phyloP scores from a whole-genome alignment of 2,329 filamentous ascomycete genomes.

The Lachnellula suecica region DNA sequence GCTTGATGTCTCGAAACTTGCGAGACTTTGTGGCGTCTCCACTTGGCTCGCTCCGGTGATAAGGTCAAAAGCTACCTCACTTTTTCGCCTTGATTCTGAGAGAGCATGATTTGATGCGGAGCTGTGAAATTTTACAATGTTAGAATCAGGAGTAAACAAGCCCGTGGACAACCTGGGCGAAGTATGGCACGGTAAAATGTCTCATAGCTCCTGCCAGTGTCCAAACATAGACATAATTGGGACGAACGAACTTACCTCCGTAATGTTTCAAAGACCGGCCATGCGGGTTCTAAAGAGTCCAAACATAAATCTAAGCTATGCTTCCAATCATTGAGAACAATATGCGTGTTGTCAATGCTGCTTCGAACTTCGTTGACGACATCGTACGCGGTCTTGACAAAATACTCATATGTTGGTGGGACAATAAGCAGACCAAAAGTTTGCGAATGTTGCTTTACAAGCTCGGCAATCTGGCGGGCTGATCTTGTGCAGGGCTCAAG shows the following conservation, averaged over 20 bases:
- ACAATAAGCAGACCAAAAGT: conserved; percentile 39
- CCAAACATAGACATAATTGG: too few relatives aligned
- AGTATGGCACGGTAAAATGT: too few relatives aligned
- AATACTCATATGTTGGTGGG: conserved; percentile 40
- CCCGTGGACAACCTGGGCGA: too few relatives aligned
- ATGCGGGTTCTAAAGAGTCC: conserved; percentile 27
- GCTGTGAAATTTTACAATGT: background rate
- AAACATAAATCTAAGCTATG: conserved; percentile 28
- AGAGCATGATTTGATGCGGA: background rate
- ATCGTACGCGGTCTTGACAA: conserved; percentile 36
- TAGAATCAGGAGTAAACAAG: background rate
- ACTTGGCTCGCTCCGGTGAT: conserved; percentile 24
- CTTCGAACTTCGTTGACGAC: conserved; percentile 27
- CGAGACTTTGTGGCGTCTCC: conserved; percentile 24
- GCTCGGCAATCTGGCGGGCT: conserved; percentile 34
- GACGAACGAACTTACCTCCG: background rate
- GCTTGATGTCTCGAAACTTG: conserved; percentile 20
- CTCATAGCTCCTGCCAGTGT: too few relatives aligned
- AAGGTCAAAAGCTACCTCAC: conserved; percentile 29
- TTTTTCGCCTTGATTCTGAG: conserved; percentile 20
- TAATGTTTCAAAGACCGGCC: conserved; percentile 26
- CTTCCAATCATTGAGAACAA: conserved; percentile 31
- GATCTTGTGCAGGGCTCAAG: conserved; percentile 34
- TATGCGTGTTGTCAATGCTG: conserved; percentile 29
- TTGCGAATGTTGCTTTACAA: conserved; percentile 39